A percentile compares a stretch with the other conserved stretches of the same genome.
Evolutionary conservation across 225 moss, liverwort and hornwort genomes (phyloP).

Genomic region (Physcomitrium patens): DNA sequence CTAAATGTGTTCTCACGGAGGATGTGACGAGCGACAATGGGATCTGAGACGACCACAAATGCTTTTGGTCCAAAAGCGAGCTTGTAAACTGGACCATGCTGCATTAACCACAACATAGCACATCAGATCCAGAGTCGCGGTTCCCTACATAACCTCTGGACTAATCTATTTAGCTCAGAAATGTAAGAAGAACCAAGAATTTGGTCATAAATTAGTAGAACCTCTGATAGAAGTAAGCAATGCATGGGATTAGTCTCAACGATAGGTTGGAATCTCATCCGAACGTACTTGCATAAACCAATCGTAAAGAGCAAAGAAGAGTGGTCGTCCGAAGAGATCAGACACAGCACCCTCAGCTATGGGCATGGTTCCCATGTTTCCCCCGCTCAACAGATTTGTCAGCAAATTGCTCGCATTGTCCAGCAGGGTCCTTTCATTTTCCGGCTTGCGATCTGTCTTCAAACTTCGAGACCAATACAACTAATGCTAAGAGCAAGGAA

Average conservation of each 20-base stretch:
- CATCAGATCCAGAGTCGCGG: constrained; percentile 18
- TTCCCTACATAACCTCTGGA: not conserved
- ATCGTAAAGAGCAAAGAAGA: constrained; percentile 95
- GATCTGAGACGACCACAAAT: constrained; percentile 97
- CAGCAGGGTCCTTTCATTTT: constrained; percentile 61
- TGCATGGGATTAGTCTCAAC: not conserved
- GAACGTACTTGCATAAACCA: constrained; percentile 90
- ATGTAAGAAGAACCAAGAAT: not conserved
- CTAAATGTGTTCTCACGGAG: constrained; percentile 91
- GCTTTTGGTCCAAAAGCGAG: constrained; percentile 98
- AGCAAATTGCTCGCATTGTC: constrained; percentile 96
- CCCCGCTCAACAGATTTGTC: constrained; percentile 87
- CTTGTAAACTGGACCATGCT: constrained; percentile 98
- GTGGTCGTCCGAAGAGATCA: constrained; percentile 78
- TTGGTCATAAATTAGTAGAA: not conserved
- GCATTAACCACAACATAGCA: constrained; percentile 28
- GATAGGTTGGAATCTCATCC: not conserved
- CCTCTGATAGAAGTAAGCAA: constrained; percentile 7
- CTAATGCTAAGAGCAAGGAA: constrained; percentile 5
- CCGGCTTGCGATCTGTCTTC: constrained; percentile 56
- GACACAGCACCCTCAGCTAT: constrained; percentile 82
- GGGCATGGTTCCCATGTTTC: constrained; percentile 88
- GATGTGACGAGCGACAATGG: constrained; percentile 90
- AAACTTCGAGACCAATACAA: constrained; percentile 49
- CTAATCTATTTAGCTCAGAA: not conserved